Percentiles rank a stretch among this genome's conserved stretches.
Conservation (phyloP, 768 basidiomycete species). For the Mycena filopes region DNA sequence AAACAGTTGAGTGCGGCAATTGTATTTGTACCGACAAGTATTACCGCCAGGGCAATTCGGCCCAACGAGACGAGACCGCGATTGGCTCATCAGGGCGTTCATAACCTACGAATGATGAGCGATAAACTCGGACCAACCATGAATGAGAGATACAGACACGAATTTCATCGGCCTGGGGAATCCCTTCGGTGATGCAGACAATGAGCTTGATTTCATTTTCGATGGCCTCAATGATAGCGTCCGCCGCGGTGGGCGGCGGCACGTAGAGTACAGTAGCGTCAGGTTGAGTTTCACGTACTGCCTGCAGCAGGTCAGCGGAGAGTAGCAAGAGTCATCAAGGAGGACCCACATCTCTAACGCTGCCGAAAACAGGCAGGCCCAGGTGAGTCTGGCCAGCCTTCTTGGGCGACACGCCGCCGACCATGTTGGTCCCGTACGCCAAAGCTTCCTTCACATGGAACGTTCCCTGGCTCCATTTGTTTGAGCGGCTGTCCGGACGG, state of each 20-base stretch:
- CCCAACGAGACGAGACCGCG: constrained; percentile 94
- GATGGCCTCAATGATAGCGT: constrained; percentile 98
- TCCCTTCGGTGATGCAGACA: constrained; percentile 98
- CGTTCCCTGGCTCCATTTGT: constrained; percentile 72
- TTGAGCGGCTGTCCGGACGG: background rate
- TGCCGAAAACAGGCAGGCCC: constrained; percentile 93
- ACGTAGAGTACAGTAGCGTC: constrained; percentile 98
- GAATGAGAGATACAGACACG: constrained; percentile 58
- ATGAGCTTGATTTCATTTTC: constrained; percentile 98
- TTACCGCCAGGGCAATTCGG: constrained; percentile 94
- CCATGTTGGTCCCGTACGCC: constrained; percentile 96
- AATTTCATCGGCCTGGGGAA: constrained; percentile 97
- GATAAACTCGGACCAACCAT: background rate
- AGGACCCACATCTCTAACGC: constrained; percentile 82
- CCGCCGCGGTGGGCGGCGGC: constrained; percentile 94
- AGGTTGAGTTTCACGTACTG: constrained; percentile 85
- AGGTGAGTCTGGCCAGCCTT: constrained; percentile 97
- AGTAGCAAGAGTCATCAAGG: background rate
- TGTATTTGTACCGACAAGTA: no score
- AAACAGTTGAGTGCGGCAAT: background rate
- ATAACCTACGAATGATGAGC: constrained; percentile 68
- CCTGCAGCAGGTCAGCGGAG: constrained; percentile 56
- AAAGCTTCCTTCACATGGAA: constrained; percentile 96
- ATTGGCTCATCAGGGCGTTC: constrained; percentile 94
- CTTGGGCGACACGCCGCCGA: constrained; percentile 96